phyloP scores from a whole-genome alignment of 208 protist species.

The Leishmania aethiopica region DNA sequence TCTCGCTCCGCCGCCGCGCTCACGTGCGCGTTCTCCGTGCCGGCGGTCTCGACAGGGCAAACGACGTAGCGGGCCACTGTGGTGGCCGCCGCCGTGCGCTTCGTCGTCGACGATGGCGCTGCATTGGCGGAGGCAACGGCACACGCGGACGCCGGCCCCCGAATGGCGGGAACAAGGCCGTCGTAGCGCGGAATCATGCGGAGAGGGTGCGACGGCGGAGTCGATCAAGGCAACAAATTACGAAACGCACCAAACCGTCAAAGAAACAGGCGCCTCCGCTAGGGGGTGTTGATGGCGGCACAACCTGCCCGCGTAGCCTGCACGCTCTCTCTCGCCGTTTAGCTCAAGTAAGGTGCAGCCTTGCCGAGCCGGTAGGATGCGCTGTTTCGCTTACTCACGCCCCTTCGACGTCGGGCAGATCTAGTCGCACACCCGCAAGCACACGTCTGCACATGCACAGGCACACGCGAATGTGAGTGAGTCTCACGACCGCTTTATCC shows the following conservation, averaged over 20 bases:
- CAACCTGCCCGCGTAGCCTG: background rate
- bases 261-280: background rate
- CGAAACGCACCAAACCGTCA: background rate
- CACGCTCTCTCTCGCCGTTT: background rate
- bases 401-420: background rate
- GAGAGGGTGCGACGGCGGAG: background rate
- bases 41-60: background rate
- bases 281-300: background rate
- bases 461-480: background rate
- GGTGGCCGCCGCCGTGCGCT: background rate
- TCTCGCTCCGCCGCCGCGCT: conserved; percentile 2
- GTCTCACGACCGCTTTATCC: background rate
- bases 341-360: background rate
- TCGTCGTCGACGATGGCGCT: background rate
- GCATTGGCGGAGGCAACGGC: background rate
- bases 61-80: conserved; percentile 20
- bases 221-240: background rate
- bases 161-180: conserved; percentile 35
- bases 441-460: background rate
- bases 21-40: background rate
- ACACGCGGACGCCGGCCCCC: conserved; percentile 5
- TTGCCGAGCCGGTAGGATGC: background rate
- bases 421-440: background rate
- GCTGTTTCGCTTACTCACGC: background rate
- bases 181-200: conserved; percentile 36